Base-by-base conservation (phyloP, 768 basidiomycete species). In the Russula sp. region DNA sequence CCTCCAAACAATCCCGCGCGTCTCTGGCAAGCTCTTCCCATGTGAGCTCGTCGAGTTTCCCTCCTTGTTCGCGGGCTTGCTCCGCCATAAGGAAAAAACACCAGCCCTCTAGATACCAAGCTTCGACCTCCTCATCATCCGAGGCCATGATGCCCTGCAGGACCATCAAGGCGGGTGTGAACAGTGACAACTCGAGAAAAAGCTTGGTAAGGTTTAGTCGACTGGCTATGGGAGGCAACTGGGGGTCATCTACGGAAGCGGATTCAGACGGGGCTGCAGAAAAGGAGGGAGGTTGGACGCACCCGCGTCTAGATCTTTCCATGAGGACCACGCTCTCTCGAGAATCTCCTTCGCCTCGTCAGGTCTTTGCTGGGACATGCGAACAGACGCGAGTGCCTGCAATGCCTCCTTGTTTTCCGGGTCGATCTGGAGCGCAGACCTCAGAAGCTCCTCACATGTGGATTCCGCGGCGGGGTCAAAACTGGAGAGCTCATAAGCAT, bases 101-200 rank as follows among this genome's bases (percentile, higher is more conserved):
- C 93, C 93, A 97, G 56, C 93, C 93, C 73, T 95, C 93, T 34
- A 96, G 82, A 70, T 96, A 96, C 86, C 93, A 95, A 1, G 87
- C 93, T 67, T 95, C 93, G 13, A 93, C 86, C 56, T 91, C 87
- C 69, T 90, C 81, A 66, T 93, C 90, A 71, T 95, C 92, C 0
- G 85, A 74, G 10, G 86, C 81, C 73, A 94, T 85, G 10, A 94
- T 79, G 13, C 87, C 89, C 47, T 90, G 83, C 32, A 96, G 73
- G 14, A 94, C 84, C 11, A 86, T 73, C 6, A 95, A 74, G 1
- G 93, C 93, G 29, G 85, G 83, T 0, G 84, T 76, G 70, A 83
- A 89, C 5, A 88, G 75, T 3, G 77, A 73, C 20, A 94, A 77
- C 71, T 97, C 93, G 25, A 95, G 78, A 70, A 94, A 86, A 0